Evolutionary conservation across 257 asterid species (phyloP), one percentile per base, ranked within the genome.

Genomic region (Solanum neorickii): DNA sequence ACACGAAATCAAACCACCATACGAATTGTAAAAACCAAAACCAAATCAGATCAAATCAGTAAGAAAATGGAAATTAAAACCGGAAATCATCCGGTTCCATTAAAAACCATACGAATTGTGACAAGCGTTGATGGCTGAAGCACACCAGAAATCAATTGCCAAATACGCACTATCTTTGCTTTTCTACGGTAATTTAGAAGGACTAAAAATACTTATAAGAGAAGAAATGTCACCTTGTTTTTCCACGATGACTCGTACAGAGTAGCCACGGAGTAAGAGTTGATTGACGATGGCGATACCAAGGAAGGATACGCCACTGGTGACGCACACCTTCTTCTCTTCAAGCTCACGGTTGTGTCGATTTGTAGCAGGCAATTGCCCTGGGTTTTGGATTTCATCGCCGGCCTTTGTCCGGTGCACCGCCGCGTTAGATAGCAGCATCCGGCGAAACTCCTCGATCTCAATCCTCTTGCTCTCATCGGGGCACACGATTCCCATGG

Each of bases 251-350:
- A 96, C 91, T 16, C 98, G 97, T 6, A 97, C 98, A 72, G 95
- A 94, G 91, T 97, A 95, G 3, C 99, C 99, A 89, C 89, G 92
- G 89, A 93, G 92, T 7, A 94, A 91, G 85, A 97, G 99, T 87
- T 93, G 98, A 82, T 94, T 97, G 21, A 95, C 97, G 52, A 97
- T 86, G 27, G 98, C 96, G 80, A 93, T 91, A 3, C 98, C 99
- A 85, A 94, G 92, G 86, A 89, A 97, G n/a, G 98, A 97, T 12
- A 94, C 98, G 87, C 98, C 98, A 87, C 98, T 94, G 86, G 98
- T 97, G 84, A 97, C 98, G 80, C 99, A 95, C 25, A 97, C 98
- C 76, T 94, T 78, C 86, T 92, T 91, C 65, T 90, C 93, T 80
- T 84, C 77, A 13, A 89, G 88, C 88, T 89, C 97, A 39, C 42